Evolutionary conservation across 1,284 basidiomycete species (phyloP), one percentile per base, ranked within the genome.

Genomic region (Pterulicium gracile): DNA sequence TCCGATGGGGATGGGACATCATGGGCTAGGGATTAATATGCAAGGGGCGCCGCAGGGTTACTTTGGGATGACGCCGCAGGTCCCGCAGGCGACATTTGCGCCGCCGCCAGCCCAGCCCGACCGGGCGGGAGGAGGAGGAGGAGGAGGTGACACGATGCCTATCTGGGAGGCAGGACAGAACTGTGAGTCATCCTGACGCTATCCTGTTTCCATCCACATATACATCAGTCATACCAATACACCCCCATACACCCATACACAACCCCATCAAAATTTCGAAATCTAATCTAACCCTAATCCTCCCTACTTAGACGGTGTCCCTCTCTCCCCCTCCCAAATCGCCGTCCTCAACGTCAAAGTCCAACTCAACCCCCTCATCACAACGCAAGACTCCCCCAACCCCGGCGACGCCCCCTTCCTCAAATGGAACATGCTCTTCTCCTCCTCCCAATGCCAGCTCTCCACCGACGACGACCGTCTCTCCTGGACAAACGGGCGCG

Each of bases 381-480:
- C 61, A 3, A 75, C 77, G 0, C 61, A 32, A 7, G 27, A 69
- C 3, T 52, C 64, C 1, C 76, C 79, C 10, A 65, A 66, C 3
- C 61, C 61, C 18, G 48, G 60, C 2, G 69, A 73, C 1, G 62
- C 62, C 39, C 66, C 69, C 12, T 73, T 74, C 56, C 63, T 88
- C 32, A 74, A 71, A 46, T 88, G 84, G 82, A 81, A 82, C 61
- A 81, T 88, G 79, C 68, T 82, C 44, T 84, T 79, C 60, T 64
- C 67, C 3, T 72, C 81, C 2, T 71, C 67, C 42, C 70, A 73
- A 51, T 78, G 78, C 46, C 75, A 75, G 52, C 75, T 76, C 46
- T 81, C 81, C 2, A 70, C 62, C 21, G 83, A 86, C 49, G 65
- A 61, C 2, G 43, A 63, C 1, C 67, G 73, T 36, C 64, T 74